phyloP scores from a whole-genome alignment of 257 asterid species.

The Nicotiana knightiana region DNA sequence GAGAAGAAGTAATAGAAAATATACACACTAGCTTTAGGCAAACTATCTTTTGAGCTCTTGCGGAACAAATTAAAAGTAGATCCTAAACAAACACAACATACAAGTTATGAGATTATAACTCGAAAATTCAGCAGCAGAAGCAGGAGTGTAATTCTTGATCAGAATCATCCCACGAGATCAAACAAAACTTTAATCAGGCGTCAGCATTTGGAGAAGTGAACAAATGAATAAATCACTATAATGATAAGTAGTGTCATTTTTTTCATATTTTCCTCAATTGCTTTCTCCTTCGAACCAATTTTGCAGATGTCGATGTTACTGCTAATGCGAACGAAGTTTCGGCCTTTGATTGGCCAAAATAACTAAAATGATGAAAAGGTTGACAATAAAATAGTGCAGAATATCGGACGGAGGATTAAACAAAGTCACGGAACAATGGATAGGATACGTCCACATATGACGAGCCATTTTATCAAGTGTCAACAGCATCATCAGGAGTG shows the following conservation, averaged over 20 bases:
- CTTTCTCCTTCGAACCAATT: too few species aligned
- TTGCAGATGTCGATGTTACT: too few species aligned
- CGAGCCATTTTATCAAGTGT: background rate
- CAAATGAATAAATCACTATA: too few species aligned
- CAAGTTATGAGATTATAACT: background rate
- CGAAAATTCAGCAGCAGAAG: background rate
- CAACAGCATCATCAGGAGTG: background rate
- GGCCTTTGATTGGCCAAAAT: too few species aligned
- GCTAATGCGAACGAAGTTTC: too few species aligned
- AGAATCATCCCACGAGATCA: background rate
- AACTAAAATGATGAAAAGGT: too few species aligned
- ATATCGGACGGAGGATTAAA: background rate
- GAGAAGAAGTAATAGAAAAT: background rate
- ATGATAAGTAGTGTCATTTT: too few species aligned
- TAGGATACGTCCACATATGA: background rate
- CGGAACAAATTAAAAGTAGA: background rate
- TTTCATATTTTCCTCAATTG: too few species aligned
- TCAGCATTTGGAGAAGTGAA: too few species aligned
- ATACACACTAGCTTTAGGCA: too few species aligned
- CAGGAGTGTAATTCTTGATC: background rate
- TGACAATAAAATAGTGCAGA: background rate
- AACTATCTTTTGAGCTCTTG: background rate
- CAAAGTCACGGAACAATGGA: background rate
- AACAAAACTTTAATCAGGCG: background rate
- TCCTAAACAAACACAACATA: background rate